Conservation (phyloP, 306 rosid genomes). For the Lotus japonicus region DNA sequence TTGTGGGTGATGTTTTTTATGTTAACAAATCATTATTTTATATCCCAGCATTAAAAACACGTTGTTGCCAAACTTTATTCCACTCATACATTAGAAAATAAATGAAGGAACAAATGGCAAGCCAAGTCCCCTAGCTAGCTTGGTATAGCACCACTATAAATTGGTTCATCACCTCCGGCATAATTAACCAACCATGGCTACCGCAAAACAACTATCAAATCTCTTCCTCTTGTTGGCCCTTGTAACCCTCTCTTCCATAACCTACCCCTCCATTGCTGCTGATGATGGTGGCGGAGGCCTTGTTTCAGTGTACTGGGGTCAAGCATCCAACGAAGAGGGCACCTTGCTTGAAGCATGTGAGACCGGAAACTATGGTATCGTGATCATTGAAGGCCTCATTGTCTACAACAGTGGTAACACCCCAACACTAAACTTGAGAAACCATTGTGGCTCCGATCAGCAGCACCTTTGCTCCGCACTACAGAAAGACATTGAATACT, state of each 20-base stretch:
- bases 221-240: not conserved
- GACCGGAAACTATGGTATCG: slow-evolving; percentile 25
- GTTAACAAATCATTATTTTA: too few relatives aligned
- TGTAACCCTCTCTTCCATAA: not conserved
- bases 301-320: slow-evolving; percentile 40
- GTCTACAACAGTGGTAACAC: slow-evolving; percentile 9
- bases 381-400: slow-evolving; percentile 31
- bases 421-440: not conserved
- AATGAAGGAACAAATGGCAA: too few relatives aligned
- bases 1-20: too few relatives aligned
- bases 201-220: not conserved
- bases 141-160: too few relatives aligned
- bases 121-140: too few relatives aligned
- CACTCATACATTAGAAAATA: too few relatives aligned
- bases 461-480: not conserved
- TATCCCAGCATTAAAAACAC: too few relatives aligned
- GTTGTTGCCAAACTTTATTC: too few relatives aligned
- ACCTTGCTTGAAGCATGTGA: slow-evolving; percentile 33
- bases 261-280: not conserved
- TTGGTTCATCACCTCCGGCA: too few relatives aligned
- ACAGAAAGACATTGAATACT: not conserved
- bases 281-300: not conserved
- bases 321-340: slow-evolving; percentile 15
- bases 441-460: not conserved
- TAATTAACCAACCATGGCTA: not conserved